Evolutionary conservation across 2,329 filamentous ascomycete genomes (phyloP).

Genomic region (Zalaria sp.): DNA sequence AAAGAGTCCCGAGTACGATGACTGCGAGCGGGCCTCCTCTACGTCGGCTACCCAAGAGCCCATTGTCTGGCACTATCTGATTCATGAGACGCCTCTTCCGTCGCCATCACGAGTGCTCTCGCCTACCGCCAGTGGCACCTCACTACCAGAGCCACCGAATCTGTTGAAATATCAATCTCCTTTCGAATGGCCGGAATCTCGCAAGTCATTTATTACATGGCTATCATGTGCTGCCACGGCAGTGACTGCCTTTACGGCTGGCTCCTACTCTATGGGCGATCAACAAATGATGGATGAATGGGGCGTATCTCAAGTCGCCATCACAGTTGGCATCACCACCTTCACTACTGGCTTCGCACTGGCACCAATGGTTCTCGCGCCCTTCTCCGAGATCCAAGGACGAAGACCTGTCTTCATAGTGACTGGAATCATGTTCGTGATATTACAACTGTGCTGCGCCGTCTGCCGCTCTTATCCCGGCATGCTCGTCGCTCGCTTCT

Average conservation of each 20-base stretch:
- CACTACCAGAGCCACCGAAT: conserved; percentile 46
- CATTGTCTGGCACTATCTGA: conserved; percentile 45
- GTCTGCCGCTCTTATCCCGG: conserved; percentile 55
- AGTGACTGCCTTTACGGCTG: conserved; percentile 67
- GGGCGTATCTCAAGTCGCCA: conserved; percentile 48
- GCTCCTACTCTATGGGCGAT: conserved; percentile 61
- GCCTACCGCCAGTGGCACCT: conserved; percentile 12
- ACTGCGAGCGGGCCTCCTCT: conserved; percentile 1
- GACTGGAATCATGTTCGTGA: conserved; percentile 57
- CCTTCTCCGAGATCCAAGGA: conserved; percentile 79
- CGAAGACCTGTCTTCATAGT: conserved; percentile 68
- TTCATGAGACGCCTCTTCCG: conserved; percentile 46
- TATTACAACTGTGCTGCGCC: conserved; percentile 60
- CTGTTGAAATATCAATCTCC: conserved; percentile 55
- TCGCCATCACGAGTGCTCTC: conserved; percentile 23
- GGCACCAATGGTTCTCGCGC: conserved; percentile 77
- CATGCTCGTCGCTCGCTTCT: conserved; percentile 62
- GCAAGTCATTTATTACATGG: conserved; percentile 57
- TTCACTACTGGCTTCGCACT: conserved; percentile 72
- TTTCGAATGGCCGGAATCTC: conserved; percentile 53
- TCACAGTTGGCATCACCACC: conserved; percentile 62
- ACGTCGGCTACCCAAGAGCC: conserved; percentile 8
- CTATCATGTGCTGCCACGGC: conserved; percentile 65
- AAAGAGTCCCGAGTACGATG: background rate
- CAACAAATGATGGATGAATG: conserved; percentile 52